These are phyloP conservation scores for Podaxis pistillaris DNA, from an alignment of 768 basidiomycete genomes.

Conservation along the genomic window DNA sequence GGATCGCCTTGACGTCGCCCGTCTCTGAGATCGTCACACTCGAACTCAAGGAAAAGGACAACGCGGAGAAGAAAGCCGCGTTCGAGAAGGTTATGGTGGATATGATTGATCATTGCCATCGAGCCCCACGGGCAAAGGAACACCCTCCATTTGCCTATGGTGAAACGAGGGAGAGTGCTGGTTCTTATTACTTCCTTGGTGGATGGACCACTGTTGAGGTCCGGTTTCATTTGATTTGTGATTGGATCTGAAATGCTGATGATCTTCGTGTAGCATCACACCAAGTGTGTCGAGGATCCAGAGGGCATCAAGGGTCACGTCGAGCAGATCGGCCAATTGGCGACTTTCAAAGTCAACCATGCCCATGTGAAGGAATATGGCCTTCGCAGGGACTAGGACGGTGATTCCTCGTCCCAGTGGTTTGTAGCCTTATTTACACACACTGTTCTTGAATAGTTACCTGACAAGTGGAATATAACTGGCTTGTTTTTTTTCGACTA, in stretches of 20 bases:
- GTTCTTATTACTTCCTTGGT: constrained; percentile 3
- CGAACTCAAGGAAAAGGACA: neutral
- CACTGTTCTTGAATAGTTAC: neutral
- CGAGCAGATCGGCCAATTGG: neutral
- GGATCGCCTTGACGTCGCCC: constrained; percentile 3
- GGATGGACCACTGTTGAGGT: constrained; percentile 10
- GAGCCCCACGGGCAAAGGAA: neutral
- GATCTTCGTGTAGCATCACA: neutral
- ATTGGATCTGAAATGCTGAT: neutral
- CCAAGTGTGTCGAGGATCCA: neutral
- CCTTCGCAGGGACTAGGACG: neutral
- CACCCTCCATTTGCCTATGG: constrained; percentile 10
- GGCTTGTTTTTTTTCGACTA: too few relatives aligned
- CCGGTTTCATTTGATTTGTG: neutral
- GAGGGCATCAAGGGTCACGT: neutral
- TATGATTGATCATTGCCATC: neutral
- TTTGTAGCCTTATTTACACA: neutral
- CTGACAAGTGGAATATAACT: too few relatives aligned
- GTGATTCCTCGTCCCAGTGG: neutral
- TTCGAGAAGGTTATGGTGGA: neutral
- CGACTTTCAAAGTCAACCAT: neutral
- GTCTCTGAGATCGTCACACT: constrained; percentile 1
- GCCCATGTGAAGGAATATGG: constrained; percentile 1
- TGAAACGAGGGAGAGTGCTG: neutral
- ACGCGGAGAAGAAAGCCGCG: neutral